These are phyloP conservation scores for Colletotrichum ledebouriae DNA, from an alignment of 2,329 filamentous ascomycete genomes.

Conservation along the genomic window DNA sequence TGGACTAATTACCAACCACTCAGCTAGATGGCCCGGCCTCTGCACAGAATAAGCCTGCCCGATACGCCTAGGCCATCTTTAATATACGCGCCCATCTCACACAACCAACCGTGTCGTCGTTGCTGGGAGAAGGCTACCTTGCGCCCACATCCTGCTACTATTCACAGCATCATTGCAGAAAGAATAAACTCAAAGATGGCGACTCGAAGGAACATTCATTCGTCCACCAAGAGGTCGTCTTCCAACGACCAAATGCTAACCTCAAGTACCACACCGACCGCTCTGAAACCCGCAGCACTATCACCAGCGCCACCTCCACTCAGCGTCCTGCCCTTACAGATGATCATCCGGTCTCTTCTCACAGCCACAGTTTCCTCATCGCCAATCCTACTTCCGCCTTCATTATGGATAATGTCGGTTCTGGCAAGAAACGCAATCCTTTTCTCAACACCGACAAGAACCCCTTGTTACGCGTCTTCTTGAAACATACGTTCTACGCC, in stretches of 20 bases:
- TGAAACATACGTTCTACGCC: slow-evolving; percentile 88
- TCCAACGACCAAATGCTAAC: slow-evolving; percentile 42
- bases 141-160: neutral
- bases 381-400: slow-evolving; percentile 76
- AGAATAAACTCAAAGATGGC: slow-evolving; percentile 25
- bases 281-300: neutral
- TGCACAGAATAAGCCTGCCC: slow-evolving; percentile 1
- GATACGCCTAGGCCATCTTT: neutral
- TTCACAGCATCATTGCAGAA: neutral
- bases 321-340: slow-evolving; percentile 74
- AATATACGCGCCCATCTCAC: neutral
- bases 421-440: slow-evolving; percentile 76
- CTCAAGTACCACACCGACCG: neutral
- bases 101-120: slow-evolving; percentile 2
- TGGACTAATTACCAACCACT: neutral
- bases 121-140: neutral
- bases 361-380: slow-evolving; percentile 80
- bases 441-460: slow-evolving; percentile 83
- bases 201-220: slow-evolving; percentile 46
- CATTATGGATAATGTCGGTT: slow-evolving; percentile 74
- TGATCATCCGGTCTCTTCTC: slow-evolving; percentile 76
- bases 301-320: slow-evolving; percentile 59
- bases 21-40: slow-evolving; percentile 17
- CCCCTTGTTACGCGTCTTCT: slow-evolving; percentile 74
- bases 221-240: slow-evolving; percentile 45